Conservation (phyloP, 257 asterid genomes). For the Thymus mandschuricus region DNA sequence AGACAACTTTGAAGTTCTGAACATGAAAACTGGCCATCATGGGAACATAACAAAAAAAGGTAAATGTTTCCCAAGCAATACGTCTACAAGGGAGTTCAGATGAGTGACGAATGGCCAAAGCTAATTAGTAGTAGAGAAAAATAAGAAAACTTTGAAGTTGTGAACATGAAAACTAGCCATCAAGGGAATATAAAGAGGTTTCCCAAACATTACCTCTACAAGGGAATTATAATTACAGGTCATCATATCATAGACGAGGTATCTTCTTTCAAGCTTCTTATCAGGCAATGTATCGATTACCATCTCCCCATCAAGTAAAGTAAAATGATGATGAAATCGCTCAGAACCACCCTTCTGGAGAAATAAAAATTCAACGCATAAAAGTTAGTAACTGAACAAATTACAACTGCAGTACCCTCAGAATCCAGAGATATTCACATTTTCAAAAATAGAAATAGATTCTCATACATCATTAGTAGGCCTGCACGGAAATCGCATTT, state of each 20-base stretch:
- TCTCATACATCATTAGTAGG: constrained; percentile 66
- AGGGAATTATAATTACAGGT: constrained; percentile 72
- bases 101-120: constrained; percentile 76
- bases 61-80: constrained; percentile 33
- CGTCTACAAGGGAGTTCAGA: constrained; percentile 79
- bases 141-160: too few relatives aligned
- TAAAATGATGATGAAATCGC: constrained; percentile 74
- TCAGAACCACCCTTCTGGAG: constrained; percentile 64
- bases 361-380: constrained; percentile 25
- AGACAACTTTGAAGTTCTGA: neutral
- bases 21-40: neutral
- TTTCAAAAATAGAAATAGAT: constrained; percentile 11
- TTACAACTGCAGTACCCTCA: constrained; percentile 17
- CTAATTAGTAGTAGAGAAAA: neutral
- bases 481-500: constrained; percentile 95
- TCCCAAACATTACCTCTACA: constrained; percentile 67
- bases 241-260: constrained; percentile 98
- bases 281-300: constrained; percentile 85
- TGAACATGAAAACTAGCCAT: neutral
- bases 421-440: constrained; percentile 25
- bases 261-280: constrained; percentile 85
- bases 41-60: neutral
- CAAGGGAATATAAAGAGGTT: neutral
- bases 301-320: constrained; percentile 99
- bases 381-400: neutral